Percentiles rank a stretch among this genome's conserved stretches.
Conservation (phyloP, 2,329 filamentous ascomycete genomes). For the Nemania abortiva region DNA sequence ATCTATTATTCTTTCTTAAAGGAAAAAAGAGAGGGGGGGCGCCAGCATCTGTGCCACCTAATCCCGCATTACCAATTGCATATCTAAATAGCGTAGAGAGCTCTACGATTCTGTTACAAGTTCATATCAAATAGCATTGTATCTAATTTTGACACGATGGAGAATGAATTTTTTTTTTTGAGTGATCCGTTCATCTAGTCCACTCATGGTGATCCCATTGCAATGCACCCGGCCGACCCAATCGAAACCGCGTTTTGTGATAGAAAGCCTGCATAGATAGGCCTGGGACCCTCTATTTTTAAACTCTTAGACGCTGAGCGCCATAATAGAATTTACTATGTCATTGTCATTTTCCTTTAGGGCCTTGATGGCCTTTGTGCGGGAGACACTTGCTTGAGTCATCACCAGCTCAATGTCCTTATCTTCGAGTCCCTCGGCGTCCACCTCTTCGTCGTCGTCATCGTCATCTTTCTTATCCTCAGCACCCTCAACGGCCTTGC, state of each 20-base stretch:
- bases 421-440: conserved; percentile 92
- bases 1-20: neutral
- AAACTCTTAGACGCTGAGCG: conserved; percentile 78
- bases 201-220: conserved; percentile 39
- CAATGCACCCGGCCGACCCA: conserved; percentile 42
- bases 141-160: conserved; percentile 37
- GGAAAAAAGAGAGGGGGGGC: neutral
- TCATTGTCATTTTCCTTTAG: conserved; percentile 99
- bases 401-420: conserved; percentile 99
- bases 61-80: conserved; percentile 1
- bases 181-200: conserved; percentile 7
- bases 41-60: neutral
- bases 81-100: conserved; percentile 9
- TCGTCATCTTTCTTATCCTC: conserved; percentile 82
- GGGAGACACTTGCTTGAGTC: conserved; percentile 94
- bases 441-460: conserved; percentile 95
- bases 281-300: conserved; percentile 3
- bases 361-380: conserved; percentile 99
- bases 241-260: conserved; percentile 21
- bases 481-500: conserved; percentile 69
- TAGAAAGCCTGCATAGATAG: neutral
- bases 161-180: conserved; percentile 2
- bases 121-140: conserved; percentile 45
- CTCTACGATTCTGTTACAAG: conserved; percentile 38
- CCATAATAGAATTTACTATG: conserved; percentile 99